Percentiles rank a stretch among this genome's conserved stretches.
phyloP scores from a whole-genome alignment of 2,329 filamentous ascomycete genomes.

The Fusarium miscanthi region DNA sequence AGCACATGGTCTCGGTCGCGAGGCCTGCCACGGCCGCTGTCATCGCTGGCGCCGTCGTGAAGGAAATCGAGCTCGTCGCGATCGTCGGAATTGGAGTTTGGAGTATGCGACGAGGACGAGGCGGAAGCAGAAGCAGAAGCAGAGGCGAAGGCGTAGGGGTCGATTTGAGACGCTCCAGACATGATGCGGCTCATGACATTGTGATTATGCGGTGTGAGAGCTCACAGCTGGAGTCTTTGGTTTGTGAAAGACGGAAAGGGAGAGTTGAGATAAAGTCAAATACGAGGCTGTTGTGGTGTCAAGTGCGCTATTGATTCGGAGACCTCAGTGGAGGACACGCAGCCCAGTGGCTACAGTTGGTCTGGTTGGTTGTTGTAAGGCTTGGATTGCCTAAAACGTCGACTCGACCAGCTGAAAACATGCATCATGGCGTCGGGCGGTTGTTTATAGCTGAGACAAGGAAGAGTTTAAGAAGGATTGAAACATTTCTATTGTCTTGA shows the following conservation, averaged over 20 bases:
- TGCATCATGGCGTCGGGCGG: neutral
- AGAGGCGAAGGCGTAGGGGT: constrained; percentile 52
- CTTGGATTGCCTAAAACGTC: constrained; percentile 28
- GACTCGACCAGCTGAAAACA: constrained; percentile 10
- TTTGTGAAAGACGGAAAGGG: neutral
- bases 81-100: constrained; percentile 50
- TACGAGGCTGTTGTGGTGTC: neutral
- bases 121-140: constrained; percentile 48
- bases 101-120: constrained; percentile 47
- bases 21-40: constrained; percentile 25
- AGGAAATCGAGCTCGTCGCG: constrained; percentile 61
- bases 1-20: constrained; percentile 52
- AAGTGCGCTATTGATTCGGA: neutral
- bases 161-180: constrained; percentile 52
- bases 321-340: constrained; percentile 18
- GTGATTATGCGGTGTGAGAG: constrained; percentile 48
- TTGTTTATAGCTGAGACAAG: constrained; percentile 17
- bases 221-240: constrained; percentile 31
- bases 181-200: constrained; percentile 56
- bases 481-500: neutral
- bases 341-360: constrained; percentile 7
- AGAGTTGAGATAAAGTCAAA: neutral
- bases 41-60: constrained; percentile 45
- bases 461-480: neutral
- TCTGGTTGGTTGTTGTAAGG: constrained; percentile 9